Base-by-base conservation (phyloP, 352 stramenopile genomes). In the Achlya hypogyna region DNA sequence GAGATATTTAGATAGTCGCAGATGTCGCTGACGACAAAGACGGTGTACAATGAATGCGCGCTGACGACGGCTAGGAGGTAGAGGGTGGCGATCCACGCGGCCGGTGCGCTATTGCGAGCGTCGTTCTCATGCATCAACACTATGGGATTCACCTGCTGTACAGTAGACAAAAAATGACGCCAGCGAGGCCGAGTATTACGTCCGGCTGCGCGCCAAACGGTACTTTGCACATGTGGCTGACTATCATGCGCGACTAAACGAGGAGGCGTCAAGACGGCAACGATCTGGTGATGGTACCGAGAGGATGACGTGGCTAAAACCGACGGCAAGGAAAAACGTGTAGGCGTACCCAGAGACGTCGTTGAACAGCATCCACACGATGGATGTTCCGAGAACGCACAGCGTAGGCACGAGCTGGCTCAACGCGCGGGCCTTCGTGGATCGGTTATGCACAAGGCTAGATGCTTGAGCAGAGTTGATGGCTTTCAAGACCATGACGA, bases 151-250 rank as follows among this genome's bases (percentile, higher is more conserved):
- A 45, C 38, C 6, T 45, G 38, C 12, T 45, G 12, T 10, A 45
- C 2, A 45, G 12, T 10, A 45, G 38, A n/a, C 12, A 10, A 3
- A 18, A 10, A 18, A 45, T 10, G 12, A 18, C 38, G 38, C 12
- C 72, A 0, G 74, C 82, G 59, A 89, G 85, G n/a, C 82, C 83
- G 1, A 92, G 76, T 60, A 94, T 78, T 31, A 94, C 79, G 40
- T 81, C 83, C 16, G 89, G 69, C 68, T 94, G 85, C 31, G 77
- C 78, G 34, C 82, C 82, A 69, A 88, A 94, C 49, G 83, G 82
- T 27, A 94, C 78, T 74, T 94, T 94, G 74, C 83, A 94, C 85
- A 94, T 94, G 78, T 94, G 85, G 73, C 82, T 88, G 56, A 87
- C 75, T 69, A 92, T 94, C 85, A 94, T 94, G 69, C 83, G 83